Conservation (phyloP, 2,329 filamentous ascomycete genomes). For the Phymatotrichopsis omnivora region DNA sequence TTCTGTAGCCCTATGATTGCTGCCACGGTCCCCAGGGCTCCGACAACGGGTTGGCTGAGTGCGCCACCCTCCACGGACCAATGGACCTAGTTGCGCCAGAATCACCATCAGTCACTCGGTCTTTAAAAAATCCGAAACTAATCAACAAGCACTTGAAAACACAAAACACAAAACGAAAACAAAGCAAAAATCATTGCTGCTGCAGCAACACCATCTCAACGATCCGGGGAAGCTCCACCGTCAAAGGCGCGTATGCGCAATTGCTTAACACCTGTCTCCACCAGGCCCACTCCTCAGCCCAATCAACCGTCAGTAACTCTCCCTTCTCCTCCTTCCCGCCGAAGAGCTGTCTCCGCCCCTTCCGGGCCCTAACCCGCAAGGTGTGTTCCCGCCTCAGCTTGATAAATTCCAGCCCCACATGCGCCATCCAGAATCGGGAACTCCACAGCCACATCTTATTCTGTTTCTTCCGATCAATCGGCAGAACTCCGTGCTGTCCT, state of each 20-base stretch:
- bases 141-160: no score
- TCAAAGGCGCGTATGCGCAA: constrained; percentile 68
- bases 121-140: no score
- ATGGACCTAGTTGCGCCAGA: constrained; percentile 45
- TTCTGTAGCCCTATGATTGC: constrained; percentile 39
- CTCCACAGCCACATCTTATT: constrained; percentile 59
- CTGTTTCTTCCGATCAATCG: constrained; percentile 47
- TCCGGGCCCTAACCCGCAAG: constrained; percentile 30
- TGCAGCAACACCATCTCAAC: no score
- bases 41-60: constrained; percentile 49
- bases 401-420: constrained; percentile 65
- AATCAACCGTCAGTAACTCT: constrained; percentile 36
- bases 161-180: neutral
- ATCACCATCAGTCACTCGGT: constrained; percentile 15
- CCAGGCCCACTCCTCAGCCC: constrained; percentile 52
- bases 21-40: constrained; percentile 47
- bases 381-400: constrained; percentile 44
- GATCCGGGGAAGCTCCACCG: constrained; percentile 44
- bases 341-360: no score
- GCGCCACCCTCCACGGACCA: constrained; percentile 64
- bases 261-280: constrained; percentile 60
- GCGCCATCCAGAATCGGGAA: constrained; percentile 67
- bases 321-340: constrained; percentile 39
- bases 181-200: no score
- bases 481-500: constrained; percentile 59